phyloP scores from a whole-genome alignment of 441 rosid genomes.

The Gossypium schwendimanii region DNA sequence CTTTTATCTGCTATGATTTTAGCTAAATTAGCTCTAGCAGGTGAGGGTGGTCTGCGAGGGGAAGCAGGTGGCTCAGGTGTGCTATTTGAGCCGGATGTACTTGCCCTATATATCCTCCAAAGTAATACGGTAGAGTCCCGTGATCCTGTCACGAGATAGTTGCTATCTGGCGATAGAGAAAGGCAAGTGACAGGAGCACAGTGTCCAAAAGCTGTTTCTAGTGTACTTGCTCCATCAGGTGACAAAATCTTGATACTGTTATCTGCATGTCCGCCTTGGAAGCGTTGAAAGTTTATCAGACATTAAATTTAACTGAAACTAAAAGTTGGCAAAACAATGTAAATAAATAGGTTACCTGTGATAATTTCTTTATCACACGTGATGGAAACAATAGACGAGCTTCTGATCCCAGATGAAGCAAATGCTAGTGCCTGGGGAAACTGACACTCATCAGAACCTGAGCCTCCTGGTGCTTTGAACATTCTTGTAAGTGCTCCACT shows the following conservation, averaged over 20 bases:
- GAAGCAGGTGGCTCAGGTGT: constrained; percentile 45
- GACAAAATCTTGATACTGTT: constrained; percentile 82
- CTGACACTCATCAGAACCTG: constrained; percentile 64
- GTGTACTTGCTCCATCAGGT: constrained; percentile 78
- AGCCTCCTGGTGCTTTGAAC: constrained; percentile 67
- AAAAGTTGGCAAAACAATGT: neutral
- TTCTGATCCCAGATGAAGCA: constrained; percentile 79
- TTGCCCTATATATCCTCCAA: constrained; percentile 73
- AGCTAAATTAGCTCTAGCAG: constrained; percentile 36
- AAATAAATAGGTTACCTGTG: constrained; percentile 46
- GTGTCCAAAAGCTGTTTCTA: constrained; percentile 84
- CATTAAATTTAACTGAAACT: neutral
- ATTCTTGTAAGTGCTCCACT: constrained; percentile 79
- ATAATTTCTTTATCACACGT: constrained; percentile 73
- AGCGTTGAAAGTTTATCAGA: neutral
- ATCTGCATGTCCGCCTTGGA: constrained; percentile 89
- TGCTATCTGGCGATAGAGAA: constrained; percentile 79
- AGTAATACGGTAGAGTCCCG: constrained; percentile 74
- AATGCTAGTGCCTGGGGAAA: constrained; percentile 91
- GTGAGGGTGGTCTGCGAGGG: constrained; percentile 36
- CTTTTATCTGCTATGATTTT: constrained; percentile 49
- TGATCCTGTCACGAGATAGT: constrained; percentile 87
- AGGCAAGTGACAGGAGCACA: constrained; percentile 94
- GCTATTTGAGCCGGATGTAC: constrained; percentile 41
- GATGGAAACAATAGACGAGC: constrained; percentile 73